These are phyloP conservation scores for Solanum paucissectum DNA, from an alignment of 257 asterid genomes.

Conservation along the genomic window DNA sequence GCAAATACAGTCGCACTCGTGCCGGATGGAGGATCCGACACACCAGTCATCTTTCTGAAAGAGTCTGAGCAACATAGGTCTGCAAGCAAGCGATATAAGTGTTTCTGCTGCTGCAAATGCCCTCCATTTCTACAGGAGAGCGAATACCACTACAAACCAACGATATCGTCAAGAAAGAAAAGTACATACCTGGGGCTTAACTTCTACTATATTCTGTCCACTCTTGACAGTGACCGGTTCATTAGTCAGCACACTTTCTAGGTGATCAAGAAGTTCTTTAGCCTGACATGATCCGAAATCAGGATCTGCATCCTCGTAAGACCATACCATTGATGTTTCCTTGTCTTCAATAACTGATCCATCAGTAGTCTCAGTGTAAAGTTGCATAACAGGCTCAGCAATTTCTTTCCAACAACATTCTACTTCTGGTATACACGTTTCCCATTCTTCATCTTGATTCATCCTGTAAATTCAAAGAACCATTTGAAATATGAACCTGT, in stretches of 20 bases:
- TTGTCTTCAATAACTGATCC: constrained; percentile 70
- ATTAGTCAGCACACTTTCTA: constrained; percentile 78
- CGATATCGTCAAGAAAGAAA: background rate
- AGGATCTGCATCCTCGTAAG: constrained; percentile 86
- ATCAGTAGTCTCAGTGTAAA: constrained; percentile 80
- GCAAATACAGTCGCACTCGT: background rate
- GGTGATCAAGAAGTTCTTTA: constrained; percentile 83
- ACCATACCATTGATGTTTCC: constrained; percentile 85
- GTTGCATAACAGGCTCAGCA: constrained; percentile 82
- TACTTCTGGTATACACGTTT: constrained; percentile 47
- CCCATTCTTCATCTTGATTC: constrained; percentile 68
- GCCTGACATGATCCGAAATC: constrained; percentile 96
- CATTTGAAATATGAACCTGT: background rate
- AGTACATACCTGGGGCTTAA: constrained; percentile 80
- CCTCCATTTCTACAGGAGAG: background rate
- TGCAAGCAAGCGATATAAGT: background rate
- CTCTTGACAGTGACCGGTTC: constrained; percentile 87
- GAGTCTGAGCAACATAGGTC: background rate
- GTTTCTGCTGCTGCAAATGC: background rate
- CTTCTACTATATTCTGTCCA: constrained; percentile 67
- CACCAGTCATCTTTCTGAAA: background rate
- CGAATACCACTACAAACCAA: background rate
- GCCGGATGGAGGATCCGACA: background rate
- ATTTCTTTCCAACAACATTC: constrained; percentile 91
- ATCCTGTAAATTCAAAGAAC: constrained; percentile 24